Base-by-base conservation (phyloP, 2,329 filamentous ascomycete species). In the Lasiodiplodia gonubiensis region DNA sequence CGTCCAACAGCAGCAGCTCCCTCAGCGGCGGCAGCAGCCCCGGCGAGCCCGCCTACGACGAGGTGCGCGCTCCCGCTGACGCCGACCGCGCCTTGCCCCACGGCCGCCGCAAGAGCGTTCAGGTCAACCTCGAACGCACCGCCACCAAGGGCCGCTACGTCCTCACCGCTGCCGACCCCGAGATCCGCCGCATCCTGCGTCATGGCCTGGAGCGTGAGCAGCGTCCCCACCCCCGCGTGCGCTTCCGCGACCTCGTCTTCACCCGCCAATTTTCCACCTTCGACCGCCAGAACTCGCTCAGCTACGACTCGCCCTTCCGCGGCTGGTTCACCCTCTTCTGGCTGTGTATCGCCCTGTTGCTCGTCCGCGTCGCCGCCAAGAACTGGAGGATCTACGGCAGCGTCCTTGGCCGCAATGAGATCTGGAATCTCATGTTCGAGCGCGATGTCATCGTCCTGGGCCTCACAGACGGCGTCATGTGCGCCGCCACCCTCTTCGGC, bases 241-340 rank as follows among this genome's bases (percentile, higher is more conserved):
- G 77, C 16, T 79, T 85, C 53, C 77, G 83, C 66, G 83, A 90
- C 72, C 80, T 92, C 53, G 86, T 92, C 63, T 94, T 93, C 74
- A 92, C 90, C 0, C 83, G 86, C 27, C 88, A 90, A 69, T 91
- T 92, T 72, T 91, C 90, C 6, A 85, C 89, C 0, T 93, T 94
- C 75, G 91, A 94, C 76, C 84, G 89, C 12, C 88, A 91, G 70
- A 93, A 93, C 73, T 83, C 85, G 5, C 80, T 81, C 1, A 86
- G 87, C 2, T 84, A 86, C 3, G 88, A 89, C 57, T 92, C 88
- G 51, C 89, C 89, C 0, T 94, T 93, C 72, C 88, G 91, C 74
- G 92, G 92, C 35, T 94, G 94, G 80, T 93, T 92, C 73, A 91
- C 89, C 0, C 81, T 94, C 0, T 93, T 93, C 76, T 94, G 92